These are phyloP conservation scores for Isatis lusitanica DNA, from an alignment of 441 rosid genomes.

Conservation along the genomic window DNA sequence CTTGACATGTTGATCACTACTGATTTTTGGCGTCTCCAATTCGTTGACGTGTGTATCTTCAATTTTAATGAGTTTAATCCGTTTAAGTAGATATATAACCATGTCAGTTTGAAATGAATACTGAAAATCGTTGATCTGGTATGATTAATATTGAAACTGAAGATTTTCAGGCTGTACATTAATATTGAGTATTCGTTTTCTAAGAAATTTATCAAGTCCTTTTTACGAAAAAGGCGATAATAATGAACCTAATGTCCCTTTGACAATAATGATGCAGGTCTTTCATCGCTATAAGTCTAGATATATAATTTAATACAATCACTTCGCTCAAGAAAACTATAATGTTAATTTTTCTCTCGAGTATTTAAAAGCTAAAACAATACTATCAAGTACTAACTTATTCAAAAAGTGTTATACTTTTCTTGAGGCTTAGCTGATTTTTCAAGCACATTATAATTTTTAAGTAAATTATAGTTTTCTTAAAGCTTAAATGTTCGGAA, in stretches of 20 bases:
- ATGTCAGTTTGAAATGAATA: neutral
- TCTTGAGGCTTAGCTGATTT: conserved; percentile 2
- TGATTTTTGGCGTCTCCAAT: conserved; percentile 10
- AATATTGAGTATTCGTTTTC: neutral
- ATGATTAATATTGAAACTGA: neutral
- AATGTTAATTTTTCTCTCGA: conserved; percentile 9
- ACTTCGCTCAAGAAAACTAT: conserved; percentile 31
- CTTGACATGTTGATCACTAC: conserved; percentile 42
- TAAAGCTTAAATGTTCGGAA: conserved; percentile 30
- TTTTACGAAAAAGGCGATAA: neutral
- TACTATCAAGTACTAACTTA: neutral
- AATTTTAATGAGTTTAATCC: conserved; percentile 1
- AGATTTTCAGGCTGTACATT: neutral
- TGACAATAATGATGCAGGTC: conserved; percentile 26
- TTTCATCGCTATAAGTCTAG: conserved; percentile 28
- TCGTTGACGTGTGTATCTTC: conserved; percentile 28
- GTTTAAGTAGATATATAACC: neutral
- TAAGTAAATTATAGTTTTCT: conserved; percentile 4
- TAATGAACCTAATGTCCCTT: conserved; percentile 7
- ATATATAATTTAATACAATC: conserved; percentile 8
- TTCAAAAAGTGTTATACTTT: neutral
- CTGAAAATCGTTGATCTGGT: neutral
- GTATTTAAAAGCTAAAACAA: conserved; percentile 5
- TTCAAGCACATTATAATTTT: neutral
- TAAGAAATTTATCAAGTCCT: neutral